phyloP scores from a whole-genome alignment of 2,329 filamentous ascomycete genomes.

The Bipolaris bicolor region DNA sequence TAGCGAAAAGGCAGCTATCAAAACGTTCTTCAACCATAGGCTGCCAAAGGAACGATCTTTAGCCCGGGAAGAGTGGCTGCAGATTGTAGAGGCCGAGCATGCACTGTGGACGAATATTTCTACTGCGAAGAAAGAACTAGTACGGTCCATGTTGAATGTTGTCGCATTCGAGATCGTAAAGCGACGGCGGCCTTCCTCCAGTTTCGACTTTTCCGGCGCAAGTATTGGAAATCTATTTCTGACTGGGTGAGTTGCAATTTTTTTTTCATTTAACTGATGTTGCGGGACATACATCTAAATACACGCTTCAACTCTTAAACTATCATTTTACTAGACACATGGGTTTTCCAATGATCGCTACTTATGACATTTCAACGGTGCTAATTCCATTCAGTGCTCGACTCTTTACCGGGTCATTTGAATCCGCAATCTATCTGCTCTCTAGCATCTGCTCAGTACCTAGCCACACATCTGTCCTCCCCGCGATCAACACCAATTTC shows the following conservation, averaged over 20 bases:
- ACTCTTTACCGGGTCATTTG: constrained; percentile 90
- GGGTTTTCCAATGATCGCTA: neutral
- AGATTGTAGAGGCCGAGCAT: constrained; percentile 84
- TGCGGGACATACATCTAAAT: neutral
- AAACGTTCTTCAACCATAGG: constrained; percentile 84
- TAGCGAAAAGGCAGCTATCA: constrained; percentile 71
- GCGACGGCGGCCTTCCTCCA: constrained; percentile 53
- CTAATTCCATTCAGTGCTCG: constrained; percentile 65
- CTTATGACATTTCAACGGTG: neutral
- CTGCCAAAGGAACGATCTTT: constrained; percentile 66
- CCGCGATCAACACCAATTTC: constrained; percentile 93
- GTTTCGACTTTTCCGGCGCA: constrained; percentile 58
- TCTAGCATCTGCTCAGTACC: constrained; percentile 87
- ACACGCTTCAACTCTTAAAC: neutral
- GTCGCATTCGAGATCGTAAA: constrained; percentile 59
- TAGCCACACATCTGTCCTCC: constrained; percentile 76
- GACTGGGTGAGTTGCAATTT: constrained; percentile 51
- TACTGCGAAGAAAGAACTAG: constrained; percentile 58
- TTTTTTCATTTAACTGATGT: neutral
- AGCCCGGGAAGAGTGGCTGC: constrained; percentile 82
- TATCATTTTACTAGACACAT: neutral
- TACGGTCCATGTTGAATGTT: constrained; percentile 58
- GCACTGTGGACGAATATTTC: constrained; percentile 69
- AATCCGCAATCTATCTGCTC: constrained; percentile 88
- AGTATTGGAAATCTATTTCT: constrained; percentile 60